These are phyloP conservation scores for Pseudopithomyces chartarum DNA, from an alignment of 2,329 filamentous ascomycete genomes.

Conservation along the genomic window DNA sequence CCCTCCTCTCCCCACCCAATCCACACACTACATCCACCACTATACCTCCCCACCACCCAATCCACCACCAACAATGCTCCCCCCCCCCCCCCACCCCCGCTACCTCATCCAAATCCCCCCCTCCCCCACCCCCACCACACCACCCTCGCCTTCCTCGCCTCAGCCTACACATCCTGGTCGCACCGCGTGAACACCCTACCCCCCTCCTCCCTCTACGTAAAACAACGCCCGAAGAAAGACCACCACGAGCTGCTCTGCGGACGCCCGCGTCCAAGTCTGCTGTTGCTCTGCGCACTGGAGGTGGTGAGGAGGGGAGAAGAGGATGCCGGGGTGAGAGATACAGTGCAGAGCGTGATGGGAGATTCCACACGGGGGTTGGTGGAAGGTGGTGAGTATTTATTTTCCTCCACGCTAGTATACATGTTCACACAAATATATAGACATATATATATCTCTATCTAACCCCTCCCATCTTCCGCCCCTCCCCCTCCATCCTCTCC, in stretches of 20 bases:
- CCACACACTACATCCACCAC: too few relatives aligned
- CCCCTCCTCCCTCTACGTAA: neutral
- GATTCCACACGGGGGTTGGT: too few relatives aligned
- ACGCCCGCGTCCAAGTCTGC: neutral
- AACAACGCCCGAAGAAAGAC: neutral
- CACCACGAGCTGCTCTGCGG: neutral
- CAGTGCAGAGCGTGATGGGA: neutral
- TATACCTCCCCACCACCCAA: neutral
- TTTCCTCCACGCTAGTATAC: neutral
- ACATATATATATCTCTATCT: neutral
- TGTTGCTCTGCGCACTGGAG: neutral
- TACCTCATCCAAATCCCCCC: constrained; percentile 17
- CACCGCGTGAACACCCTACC: constrained; percentile 17
- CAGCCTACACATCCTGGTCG: constrained; percentile 22
- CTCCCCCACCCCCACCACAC: constrained; percentile 17
- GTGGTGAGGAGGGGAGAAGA: neutral
- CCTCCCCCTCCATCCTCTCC: neutral
- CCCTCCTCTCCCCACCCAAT: too few relatives aligned
- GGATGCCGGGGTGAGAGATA: neutral
- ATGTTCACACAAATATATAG: neutral
- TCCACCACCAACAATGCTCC: neutral
- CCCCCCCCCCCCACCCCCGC: neutral
- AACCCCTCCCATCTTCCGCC: neutral
- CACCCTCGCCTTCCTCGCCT: constrained; percentile 20
- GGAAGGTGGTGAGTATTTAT: neutral